Conservation (phyloP, 192 early-diverging fungal species). For the Ambispora gerdemannii region DNA sequence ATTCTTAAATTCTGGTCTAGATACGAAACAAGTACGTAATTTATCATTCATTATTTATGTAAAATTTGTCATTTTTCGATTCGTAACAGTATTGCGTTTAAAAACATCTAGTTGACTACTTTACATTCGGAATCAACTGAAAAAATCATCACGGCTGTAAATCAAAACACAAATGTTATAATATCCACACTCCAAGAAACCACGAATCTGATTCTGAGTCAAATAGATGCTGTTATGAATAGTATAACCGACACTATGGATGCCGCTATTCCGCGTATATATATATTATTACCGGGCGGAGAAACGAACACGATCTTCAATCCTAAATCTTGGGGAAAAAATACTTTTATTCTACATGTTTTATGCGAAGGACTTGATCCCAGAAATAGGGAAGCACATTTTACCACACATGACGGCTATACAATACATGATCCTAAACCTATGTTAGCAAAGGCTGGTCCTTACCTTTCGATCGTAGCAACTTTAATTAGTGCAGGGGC, state of each 20-base stretch:
- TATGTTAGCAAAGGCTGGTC: not conserved
- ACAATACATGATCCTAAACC: not conserved
- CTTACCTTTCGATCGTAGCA: not conserved
- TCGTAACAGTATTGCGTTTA: not conserved
- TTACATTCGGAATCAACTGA: not conserved
- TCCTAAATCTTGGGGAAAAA: not conserved
- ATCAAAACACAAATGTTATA: not conserved
- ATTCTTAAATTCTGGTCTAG: not conserved
- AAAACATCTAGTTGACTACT: not conserved
- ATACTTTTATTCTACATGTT: not conserved
- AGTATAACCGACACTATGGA: not conserved
- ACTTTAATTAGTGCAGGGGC: not conserved
- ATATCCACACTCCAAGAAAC: not conserved
- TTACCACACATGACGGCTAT: not conserved
- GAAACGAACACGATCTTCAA: not conserved
- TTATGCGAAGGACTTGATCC: not conserved
- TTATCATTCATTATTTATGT: not conserved
- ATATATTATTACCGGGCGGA: constrained; percentile 34
- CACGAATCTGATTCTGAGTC: not conserved
- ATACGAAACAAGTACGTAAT: not conserved
- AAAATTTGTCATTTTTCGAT: not conserved
- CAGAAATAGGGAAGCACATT: not conserved
- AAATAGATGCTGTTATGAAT: not conserved
- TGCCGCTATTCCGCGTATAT: constrained; percentile 29
- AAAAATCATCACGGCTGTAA: not conserved